Conservation (phyloP, 1,284 basidiomycete genomes). For the Gymnopus androsaceus region DNA sequence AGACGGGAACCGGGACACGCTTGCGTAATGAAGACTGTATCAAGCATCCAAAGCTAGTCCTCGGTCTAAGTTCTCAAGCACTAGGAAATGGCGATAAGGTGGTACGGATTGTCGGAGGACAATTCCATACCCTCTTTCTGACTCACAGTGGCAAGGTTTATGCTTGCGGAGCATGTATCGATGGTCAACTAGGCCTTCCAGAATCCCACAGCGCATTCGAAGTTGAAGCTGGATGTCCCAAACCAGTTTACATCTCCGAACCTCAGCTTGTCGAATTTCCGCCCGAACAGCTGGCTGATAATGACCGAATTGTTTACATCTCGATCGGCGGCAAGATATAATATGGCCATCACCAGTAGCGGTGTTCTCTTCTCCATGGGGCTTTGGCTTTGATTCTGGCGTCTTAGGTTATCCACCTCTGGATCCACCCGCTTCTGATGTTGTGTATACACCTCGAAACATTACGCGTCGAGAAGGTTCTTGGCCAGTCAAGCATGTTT, state of each 20-base stretch:
- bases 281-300: conserved; percentile 25
- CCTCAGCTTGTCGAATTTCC: conserved; percentile 60
- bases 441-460: conserved; percentile 37
- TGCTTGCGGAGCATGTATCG: conserved; percentile 68
- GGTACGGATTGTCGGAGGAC: conserved; percentile 63
- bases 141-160: conserved; percentile 76
- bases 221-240: conserved; percentile 31
- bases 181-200: conserved; percentile 65
- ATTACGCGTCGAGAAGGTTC: conserved; percentile 48
- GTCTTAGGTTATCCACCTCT: too few relatives aligned
- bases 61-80: conserved; percentile 50
- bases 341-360: conserved; percentile 63
- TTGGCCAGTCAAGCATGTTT: conserved; percentile 42
- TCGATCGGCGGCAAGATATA: conserved; percentile 68
- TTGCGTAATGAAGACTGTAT: conserved; percentile 47
- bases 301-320: conserved; percentile 61
- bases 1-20: conserved; percentile 31
- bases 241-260: conserved; percentile 45
- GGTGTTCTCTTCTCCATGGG: conserved; percentile 76
- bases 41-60: conserved; percentile 59
- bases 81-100: conserved; percentile 61
- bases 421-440: too few relatives aligned
- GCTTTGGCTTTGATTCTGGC: conserved; percentile 56
- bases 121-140: conserved; percentile 79
- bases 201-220: conserved; percentile 49